These are phyloP conservation scores for Colletotrichum musicola DNA, from an alignment of 2,329 filamentous ascomycete genomes.

Conservation along the genomic window DNA sequence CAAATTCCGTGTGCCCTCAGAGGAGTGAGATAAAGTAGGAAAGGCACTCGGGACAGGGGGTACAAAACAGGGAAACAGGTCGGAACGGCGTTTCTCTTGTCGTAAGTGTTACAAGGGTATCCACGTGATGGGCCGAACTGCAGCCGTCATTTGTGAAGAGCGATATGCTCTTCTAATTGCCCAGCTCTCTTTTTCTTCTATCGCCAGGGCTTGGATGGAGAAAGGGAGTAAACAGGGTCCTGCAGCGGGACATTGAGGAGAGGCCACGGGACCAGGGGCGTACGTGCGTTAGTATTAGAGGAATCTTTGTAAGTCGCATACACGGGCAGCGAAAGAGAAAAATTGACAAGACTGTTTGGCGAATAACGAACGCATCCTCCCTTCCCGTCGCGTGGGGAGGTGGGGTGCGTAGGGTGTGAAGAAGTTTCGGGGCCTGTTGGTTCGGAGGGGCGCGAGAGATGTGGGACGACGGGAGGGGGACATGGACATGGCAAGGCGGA, in stretches of 20 bases:
- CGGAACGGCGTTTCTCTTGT: neutral
- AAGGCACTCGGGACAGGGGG: neutral
- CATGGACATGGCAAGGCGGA: slow-evolving; percentile 13
- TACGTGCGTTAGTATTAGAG: neutral
- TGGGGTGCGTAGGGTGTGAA: neutral
- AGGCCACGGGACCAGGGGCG: slow-evolving; percentile 32
- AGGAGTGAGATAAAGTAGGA: neutral
- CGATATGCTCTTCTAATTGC: neutral
- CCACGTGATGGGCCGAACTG: slow-evolving; percentile 33
- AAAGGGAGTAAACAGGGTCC: neutral
- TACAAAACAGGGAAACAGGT: slow-evolving; percentile 26
- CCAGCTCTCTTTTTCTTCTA: neutral
- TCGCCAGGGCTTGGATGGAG: neutral
- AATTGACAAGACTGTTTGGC: neutral
- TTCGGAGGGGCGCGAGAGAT: slow-evolving; percentile 25
- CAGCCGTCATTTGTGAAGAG: slow-evolving; percentile 27
- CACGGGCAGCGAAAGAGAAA: neutral
- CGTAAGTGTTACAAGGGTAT: neutral
- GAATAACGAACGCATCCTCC: neutral
- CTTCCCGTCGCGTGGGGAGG: slow-evolving; percentile 10
- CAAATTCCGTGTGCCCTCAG: slow-evolving; percentile 10
- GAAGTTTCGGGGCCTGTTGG: slow-evolving; percentile 15
- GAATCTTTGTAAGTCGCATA: neutral
- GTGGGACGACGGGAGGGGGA: neutral
- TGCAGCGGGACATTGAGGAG: slow-evolving; percentile 18